phyloP scores from a whole-genome alignment of 73 alveolate species.

The Symbiodinium pilosum region DNA sequence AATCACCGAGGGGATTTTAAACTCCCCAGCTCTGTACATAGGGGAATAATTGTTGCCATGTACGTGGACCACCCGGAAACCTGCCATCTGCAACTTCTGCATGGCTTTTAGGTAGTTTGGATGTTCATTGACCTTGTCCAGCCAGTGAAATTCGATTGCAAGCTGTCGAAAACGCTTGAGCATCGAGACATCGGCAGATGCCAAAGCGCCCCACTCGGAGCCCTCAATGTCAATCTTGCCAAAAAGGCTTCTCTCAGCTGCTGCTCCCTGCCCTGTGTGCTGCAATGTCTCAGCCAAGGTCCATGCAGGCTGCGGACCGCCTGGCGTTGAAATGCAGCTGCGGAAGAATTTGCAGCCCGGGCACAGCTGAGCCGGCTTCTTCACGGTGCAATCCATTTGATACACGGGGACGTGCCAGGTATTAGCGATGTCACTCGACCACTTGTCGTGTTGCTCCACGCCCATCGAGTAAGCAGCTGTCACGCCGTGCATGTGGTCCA shows the following conservation, averaged over 20 bases:
- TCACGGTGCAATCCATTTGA: constrained; percentile 59
- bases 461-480: constrained; percentile 64
- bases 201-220: constrained; percentile 20
- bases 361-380: background rate
- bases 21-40: background rate
- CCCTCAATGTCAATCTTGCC: constrained; percentile 53
- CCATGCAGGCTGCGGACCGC: background rate
- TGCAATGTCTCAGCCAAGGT: constrained; percentile 44
- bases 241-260: constrained; percentile 17
- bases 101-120: background rate
- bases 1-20: background rate
- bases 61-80: constrained; percentile 32
- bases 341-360: constrained; percentile 37
- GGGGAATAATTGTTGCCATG: constrained; percentile 22
- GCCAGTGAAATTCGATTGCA: constrained; percentile 26
- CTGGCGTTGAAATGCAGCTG: constrained; percentile 9
- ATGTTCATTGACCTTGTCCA: background rate
- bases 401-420: constrained; percentile 10
- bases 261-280: background rate
- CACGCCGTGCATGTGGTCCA: constrained; percentile 15
- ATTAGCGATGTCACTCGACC: constrained; percentile 24
- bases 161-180: constrained; percentile 24
- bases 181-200: background rate
- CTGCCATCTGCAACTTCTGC: background rate
- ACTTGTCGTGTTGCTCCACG: constrained; percentile 31